Evolutionary conservation across 2,329 filamentous ascomycete species (phyloP).

Genomic region (Pseudogymnoascus sp.): DNA sequence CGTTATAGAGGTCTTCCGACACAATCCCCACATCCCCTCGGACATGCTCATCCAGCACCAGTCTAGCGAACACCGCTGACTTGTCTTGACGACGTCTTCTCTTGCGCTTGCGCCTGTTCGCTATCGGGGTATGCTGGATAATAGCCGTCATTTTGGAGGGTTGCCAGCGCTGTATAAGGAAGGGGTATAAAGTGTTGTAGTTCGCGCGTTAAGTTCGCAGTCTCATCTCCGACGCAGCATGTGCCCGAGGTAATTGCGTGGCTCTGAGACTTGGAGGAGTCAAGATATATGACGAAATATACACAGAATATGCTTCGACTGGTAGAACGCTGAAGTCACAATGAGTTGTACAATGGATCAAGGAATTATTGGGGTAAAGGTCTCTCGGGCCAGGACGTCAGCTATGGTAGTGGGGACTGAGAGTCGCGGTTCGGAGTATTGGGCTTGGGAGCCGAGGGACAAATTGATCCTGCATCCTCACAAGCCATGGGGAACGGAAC

Average conservation of each 20-base stretch:
- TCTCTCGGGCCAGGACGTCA: constrained; percentile 1
- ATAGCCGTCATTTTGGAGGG: neutral
- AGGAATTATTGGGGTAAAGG: constrained; percentile 3
- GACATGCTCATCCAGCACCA: constrained; percentile 77
- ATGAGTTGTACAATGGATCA: neutral
- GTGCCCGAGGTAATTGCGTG: neutral
- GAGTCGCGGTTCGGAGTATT: constrained; percentile 5
- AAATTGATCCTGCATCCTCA: constrained; percentile 1
- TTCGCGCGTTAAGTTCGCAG: neutral
- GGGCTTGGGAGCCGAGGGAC: constrained; percentile 9
- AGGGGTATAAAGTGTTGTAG: neutral
- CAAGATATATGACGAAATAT: neutral
- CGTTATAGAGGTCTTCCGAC: constrained; percentile 75
- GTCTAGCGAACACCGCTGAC: constrained; percentile 65
- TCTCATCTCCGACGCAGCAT: constrained; percentile 4
- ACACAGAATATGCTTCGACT: neutral
- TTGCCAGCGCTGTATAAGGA: constrained; percentile 10
- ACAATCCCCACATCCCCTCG: constrained; percentile 78
- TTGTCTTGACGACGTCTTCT: constrained; percentile 57
- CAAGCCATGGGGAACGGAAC: neutral
- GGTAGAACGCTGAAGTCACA: neutral
- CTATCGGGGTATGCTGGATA: constrained; percentile 3
- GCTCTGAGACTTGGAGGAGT: neutral
- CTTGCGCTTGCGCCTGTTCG: constrained; percentile 32
- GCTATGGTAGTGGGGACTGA: constrained; percentile 7